These are phyloP conservation scores for Coemansia umbellata DNA, from an alignment of 192 early-diverging fungal genomes.

Conservation along the genomic window DNA sequence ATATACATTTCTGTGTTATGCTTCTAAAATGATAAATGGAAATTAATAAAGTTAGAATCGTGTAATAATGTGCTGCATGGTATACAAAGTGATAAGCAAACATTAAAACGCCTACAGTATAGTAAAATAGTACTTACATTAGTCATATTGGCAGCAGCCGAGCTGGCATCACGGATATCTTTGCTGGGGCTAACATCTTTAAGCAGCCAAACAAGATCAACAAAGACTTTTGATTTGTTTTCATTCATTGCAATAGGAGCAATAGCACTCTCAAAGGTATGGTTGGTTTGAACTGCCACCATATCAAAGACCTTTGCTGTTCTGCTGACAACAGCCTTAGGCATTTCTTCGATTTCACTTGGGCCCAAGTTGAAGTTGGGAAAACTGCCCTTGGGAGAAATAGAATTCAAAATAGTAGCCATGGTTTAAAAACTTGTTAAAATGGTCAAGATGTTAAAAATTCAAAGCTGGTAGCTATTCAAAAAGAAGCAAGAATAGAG, in stretches of 20 bases:
- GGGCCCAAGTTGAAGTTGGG: too few species aligned
- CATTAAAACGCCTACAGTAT: too few species aligned
- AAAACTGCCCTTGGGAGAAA: not conserved
- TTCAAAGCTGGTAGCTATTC: not conserved
- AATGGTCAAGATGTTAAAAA: not conserved
- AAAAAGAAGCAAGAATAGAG: not conserved
- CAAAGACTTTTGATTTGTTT: conserved; percentile 11
- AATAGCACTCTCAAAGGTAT: conserved; percentile 24
- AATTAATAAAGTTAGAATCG: too few species aligned
- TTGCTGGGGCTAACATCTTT: conserved; percentile 38
- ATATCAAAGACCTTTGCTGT: conserved; percentile 6
- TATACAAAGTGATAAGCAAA: too few species aligned
- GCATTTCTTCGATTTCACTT: too few species aligned
- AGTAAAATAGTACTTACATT: too few species aligned
- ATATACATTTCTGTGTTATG: conserved; percentile 53
- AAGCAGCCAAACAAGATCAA: not conserved
- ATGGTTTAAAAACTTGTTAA: not conserved
- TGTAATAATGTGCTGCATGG: too few species aligned
- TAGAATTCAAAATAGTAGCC: not conserved
- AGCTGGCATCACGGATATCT: conserved; percentile 56
- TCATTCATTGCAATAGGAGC: conserved; percentile 16
- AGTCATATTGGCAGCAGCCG: conserved; percentile 45
- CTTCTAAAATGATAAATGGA: too few species aligned
- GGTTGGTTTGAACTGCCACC: conserved; percentile 17
- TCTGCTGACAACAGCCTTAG: too few species aligned